Percentiles rank a stretch among this genome's conserved stretches.
phyloP scores from a whole-genome alignment of 768 basidiomycete genomes.

The Phanerodontia chrysosporium region DNA sequence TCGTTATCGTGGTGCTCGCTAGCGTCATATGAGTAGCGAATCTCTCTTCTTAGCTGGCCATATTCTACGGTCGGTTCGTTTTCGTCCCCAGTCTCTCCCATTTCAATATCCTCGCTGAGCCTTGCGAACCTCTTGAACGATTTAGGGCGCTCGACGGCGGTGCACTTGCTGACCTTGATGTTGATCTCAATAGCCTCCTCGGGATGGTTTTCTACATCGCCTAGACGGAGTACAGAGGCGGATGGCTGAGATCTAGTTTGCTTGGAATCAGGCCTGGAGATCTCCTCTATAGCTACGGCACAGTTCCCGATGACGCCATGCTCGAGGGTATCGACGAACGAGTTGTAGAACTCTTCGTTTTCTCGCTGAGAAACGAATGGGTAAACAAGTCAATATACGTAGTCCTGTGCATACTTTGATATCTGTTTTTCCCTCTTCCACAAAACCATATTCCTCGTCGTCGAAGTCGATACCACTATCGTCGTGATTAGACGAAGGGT shows the following conservation, averaged over 20 bases:
- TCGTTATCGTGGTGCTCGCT: slow-evolving; percentile 21
- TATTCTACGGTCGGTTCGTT: slow-evolving; percentile 34
- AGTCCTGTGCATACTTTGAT: slow-evolving; percentile 57
- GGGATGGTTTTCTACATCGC: slow-evolving; percentile 60
- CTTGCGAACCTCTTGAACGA: slow-evolving; percentile 73
- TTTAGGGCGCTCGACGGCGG: slow-evolving; percentile 63
- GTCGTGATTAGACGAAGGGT: not conserved
- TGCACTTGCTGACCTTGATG: slow-evolving; percentile 79
- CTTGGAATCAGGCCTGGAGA: slow-evolving; percentile 59
- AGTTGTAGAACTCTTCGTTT: slow-evolving; percentile 73
- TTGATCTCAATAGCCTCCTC: slow-evolving; percentile 74
- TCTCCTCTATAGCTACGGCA: slow-evolving; percentile 59
- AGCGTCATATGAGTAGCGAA: slow-evolving; percentile 52
- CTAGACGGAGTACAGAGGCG: slow-evolving; percentile 69
- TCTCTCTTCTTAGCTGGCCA: slow-evolving; percentile 38
- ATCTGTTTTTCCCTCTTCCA: slow-evolving; percentile 62
- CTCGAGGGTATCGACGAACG: slow-evolving; percentile 34
- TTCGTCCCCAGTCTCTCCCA: slow-evolving; percentile 32
- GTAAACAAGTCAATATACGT: not conserved
- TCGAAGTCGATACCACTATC: slow-evolving; percentile 86
- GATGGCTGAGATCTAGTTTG: slow-evolving; percentile 61
- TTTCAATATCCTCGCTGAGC: slow-evolving; percentile 23
- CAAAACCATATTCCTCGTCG: slow-evolving; percentile 59
- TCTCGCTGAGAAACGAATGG: slow-evolving; percentile 40
- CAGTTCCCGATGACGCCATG: slow-evolving; percentile 61